These are phyloP conservation scores for Polychaeton citri DNA, from an alignment of 2,329 filamentous ascomycete species.

Conservation along the genomic window DNA sequence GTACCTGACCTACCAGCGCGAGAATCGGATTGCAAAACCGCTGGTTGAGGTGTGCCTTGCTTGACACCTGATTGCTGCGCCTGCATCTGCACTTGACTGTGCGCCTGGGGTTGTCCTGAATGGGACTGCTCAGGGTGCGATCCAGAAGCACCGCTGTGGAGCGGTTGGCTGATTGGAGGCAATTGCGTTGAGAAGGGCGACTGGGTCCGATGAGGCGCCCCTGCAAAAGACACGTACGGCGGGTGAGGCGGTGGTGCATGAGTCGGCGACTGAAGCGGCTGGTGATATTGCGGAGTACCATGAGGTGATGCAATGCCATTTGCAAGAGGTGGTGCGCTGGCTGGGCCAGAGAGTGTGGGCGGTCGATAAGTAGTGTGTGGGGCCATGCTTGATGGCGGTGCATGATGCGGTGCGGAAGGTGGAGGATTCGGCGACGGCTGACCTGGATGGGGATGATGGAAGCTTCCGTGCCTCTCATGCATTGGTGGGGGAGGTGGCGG, in stretches of 20 bases:
- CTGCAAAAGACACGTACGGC: neutral
- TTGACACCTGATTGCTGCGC: slow-evolving; percentile 2
- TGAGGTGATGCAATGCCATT: slow-evolving; percentile 27
- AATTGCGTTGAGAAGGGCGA: slow-evolving; percentile 12
- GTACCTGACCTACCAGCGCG: too few species aligned
- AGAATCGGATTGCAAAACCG: neutral
- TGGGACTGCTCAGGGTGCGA: neutral
- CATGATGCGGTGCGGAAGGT: slow-evolving; percentile 1
- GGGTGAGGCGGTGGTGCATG: slow-evolving; percentile 7
- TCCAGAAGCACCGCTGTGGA: neutral
- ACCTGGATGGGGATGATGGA: neutral
- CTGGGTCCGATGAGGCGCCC: slow-evolving; percentile 6
- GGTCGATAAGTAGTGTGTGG: slow-evolving; percentile 5
- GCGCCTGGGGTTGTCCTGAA: neutral
- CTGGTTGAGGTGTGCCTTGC: slow-evolving; percentile 1
- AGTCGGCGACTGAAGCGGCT: slow-evolving; percentile 24
- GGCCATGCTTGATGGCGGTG: slow-evolving; percentile 1
- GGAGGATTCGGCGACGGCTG: neutral
- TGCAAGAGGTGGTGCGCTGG: slow-evolving; percentile 14
- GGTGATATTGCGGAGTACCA: slow-evolving; percentile 18
- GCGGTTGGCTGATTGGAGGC: slow-evolving; percentile 9
- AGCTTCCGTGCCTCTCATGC: slow-evolving; percentile 13
- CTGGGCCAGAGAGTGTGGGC: slow-evolving; percentile 7
- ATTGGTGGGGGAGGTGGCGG: slow-evolving; percentile 6
- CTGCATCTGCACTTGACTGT: too few species aligned